A percentile compares a stretch with the other conserved stretches of the same genome.
Conservation (phyloP, 108 stramenopile species). For the Nitzschia palea region DNA sequence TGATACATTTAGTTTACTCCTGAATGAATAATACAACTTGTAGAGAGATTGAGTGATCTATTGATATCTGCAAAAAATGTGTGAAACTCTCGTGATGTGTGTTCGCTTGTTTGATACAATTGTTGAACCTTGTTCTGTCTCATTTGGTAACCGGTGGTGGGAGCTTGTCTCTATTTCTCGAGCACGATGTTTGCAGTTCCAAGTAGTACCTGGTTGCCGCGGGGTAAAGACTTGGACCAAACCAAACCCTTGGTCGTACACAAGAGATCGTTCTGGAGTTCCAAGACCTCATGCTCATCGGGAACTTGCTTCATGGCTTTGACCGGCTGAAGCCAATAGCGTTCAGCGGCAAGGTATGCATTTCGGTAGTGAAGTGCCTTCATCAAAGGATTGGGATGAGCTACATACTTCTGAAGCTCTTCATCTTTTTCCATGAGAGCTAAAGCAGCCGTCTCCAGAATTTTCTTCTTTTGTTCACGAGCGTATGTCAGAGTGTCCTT, state of each 20-base stretch:
- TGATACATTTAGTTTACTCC: too few species aligned
- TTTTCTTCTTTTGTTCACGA: conserved; percentile 34
- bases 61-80: too few species aligned
- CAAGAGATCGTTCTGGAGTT: conserved; percentile 26
- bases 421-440: conserved; percentile 43
- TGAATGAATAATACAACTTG: too few species aligned
- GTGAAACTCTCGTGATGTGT: too few species aligned
- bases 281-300: conserved; percentile 22
- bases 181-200: conserved; percentile 27
- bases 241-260: conserved; percentile 35
- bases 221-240: conserved; percentile 26
- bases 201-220: conserved; percentile 12
- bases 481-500: conserved; percentile 39
- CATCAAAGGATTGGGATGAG: conserved; percentile 50
- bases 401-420: conserved; percentile 51
- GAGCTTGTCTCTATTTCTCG: conserved; percentile 6
- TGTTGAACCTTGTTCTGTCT: too few species aligned
- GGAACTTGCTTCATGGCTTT: conserved; percentile 26
- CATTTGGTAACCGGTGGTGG: not conserved
- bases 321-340: conserved; percentile 18
- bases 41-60: too few species aligned
- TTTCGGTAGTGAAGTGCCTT: conserved; percentile 71
- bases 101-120: too few species aligned
- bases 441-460: conserved; percentile 38
- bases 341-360: conserved; percentile 36